These are phyloP conservation scores for Rasamsonia emersonii DNA, from an alignment of 2,329 filamentous ascomycete genomes.

Conservation along the genomic window DNA sequence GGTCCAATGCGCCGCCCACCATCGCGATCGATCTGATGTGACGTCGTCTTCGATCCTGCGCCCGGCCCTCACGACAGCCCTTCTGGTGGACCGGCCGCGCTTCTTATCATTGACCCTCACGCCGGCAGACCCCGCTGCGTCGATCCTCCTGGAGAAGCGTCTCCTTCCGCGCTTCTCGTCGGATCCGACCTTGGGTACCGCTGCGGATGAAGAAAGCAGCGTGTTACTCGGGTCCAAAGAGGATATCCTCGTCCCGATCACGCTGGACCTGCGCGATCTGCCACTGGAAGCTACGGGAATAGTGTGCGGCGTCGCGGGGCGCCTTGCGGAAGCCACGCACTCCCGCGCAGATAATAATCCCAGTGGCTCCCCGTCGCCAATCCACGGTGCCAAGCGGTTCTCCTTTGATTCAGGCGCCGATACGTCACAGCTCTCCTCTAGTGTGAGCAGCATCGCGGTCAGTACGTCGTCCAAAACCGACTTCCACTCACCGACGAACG, in stretches of 20 bases:
- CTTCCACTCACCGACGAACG: neutral
- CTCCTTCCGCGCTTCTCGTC: conserved; percentile 60
- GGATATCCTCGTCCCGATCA: conserved; percentile 72
- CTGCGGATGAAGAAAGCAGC: conserved; percentile 43
- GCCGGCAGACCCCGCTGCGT: conserved; percentile 36
- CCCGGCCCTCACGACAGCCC: conserved; percentile 27
- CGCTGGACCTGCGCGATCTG: conserved; percentile 70
- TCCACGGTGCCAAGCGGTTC: conserved; percentile 10
- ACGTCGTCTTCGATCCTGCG: conserved; percentile 32
- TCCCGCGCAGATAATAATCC: conserved; percentile 29
- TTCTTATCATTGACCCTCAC: conserved; percentile 42
- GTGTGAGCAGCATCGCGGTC: conserved; percentile 8
- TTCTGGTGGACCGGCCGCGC: conserved; percentile 35
- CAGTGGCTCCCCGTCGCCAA: conserved; percentile 10
- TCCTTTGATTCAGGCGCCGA: conserved; percentile 12
- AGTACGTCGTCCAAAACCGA: conserved; percentile 7
- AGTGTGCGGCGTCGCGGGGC: conserved; percentile 84
- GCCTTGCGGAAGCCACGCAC: conserved; percentile 64
- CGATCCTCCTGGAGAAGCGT: conserved; percentile 36
- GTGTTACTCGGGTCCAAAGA: conserved; percentile 65
- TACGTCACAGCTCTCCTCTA: conserved; percentile 9
- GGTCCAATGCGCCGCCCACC: conserved; percentile 69
- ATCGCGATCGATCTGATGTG: conserved; percentile 26
- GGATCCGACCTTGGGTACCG: conserved; percentile 38
- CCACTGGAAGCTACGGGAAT: conserved; percentile 88